phyloP scores from a whole-genome alignment of 208 protist genomes.

The Plasmodiophora brassicae region DNA sequence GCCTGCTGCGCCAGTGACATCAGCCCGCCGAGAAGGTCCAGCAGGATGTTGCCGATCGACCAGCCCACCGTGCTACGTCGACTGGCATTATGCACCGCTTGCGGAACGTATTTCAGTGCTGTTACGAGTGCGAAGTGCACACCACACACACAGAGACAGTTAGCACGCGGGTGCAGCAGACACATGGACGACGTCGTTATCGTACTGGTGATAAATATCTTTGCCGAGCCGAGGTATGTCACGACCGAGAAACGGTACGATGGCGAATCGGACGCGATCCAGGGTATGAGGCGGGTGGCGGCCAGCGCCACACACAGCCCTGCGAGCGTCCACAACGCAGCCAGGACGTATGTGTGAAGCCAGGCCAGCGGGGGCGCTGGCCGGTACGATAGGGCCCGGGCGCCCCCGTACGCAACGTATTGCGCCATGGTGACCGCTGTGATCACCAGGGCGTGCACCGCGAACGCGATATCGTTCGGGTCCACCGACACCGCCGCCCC shows the following conservation, averaged over 20 bases:
- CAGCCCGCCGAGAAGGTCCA: conserved; percentile 28
- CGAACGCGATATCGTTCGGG: too few relatives aligned
- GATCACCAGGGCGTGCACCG: background rate
- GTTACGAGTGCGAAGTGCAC: too few relatives aligned
- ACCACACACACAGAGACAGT: conserved; percentile 4
- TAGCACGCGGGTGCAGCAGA: background rate
- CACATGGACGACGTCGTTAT: background rate
- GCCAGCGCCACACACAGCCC: too few relatives aligned
- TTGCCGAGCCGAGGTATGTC: background rate
- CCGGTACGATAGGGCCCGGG: background rate
- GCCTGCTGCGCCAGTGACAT: conserved; percentile 5
- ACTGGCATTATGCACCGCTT: conserved; percentile 16
- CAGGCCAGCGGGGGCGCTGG: background rate
- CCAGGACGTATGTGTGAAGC: background rate
- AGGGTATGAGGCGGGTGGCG: too few relatives aligned
- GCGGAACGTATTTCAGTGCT: conserved; percentile 46
- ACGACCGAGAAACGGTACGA: background rate
- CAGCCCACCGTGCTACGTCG: conserved; percentile 41
- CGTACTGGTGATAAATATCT: background rate
- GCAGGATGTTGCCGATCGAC: conserved; percentile 40
- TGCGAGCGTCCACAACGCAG: too few relatives aligned
- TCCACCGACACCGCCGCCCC: too few relatives aligned
- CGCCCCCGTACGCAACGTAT: background rate
- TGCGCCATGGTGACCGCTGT: background rate
- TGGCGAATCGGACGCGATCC: background rate